Percentiles rank a stretch among this genome's conserved stretches.
Evolutionary conservation across 2,329 filamentous ascomycete genomes (phyloP).

Genomic region (Pseudogymnoascus sp.): DNA sequence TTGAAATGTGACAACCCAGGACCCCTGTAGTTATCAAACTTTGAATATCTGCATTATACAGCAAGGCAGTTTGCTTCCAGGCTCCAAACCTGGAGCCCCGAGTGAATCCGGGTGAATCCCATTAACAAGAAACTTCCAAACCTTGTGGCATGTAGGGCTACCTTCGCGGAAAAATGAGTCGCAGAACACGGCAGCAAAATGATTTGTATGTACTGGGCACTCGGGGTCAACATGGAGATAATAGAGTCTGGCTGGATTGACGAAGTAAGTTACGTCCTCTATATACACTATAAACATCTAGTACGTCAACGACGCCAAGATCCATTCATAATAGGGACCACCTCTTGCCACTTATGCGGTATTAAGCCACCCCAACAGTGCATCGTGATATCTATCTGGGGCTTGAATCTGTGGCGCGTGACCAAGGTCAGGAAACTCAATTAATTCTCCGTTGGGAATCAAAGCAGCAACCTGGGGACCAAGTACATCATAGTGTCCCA

Average conservation of each 20-base stretch:
- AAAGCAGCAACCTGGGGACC: conserved; percentile 33
- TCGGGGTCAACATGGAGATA: too few relatives aligned
- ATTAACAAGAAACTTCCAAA: background rate
- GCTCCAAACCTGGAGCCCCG: background rate
- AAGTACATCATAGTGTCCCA: conserved; percentile 40
- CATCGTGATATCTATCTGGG: conserved; percentile 35
- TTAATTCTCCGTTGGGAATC: conserved; percentile 35
- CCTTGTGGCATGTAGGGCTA: background rate
- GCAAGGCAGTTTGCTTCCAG: background rate
- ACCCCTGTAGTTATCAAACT: background rate
- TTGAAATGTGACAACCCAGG: background rate
- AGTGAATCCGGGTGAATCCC: background rate
- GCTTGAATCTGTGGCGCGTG: conserved; percentile 44
- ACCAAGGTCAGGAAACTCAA: conserved; percentile 38
- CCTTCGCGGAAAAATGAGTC: background rate
- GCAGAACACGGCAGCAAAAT: background rate
- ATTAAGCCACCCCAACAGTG: conserved; percentile 35
- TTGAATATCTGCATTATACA: background rate
- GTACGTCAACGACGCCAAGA: background rate
- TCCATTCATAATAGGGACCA: background rate
- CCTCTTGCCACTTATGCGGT: background rate
- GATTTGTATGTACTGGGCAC: too few relatives aligned
- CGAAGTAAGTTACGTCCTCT: background rate
- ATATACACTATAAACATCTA: background rate
- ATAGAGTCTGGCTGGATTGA: background rate